These are phyloP conservation scores for Mycosphaerelloides madeirae DNA, from an alignment of 2,329 filamentous ascomycete species.

Conservation along the genomic window DNA sequence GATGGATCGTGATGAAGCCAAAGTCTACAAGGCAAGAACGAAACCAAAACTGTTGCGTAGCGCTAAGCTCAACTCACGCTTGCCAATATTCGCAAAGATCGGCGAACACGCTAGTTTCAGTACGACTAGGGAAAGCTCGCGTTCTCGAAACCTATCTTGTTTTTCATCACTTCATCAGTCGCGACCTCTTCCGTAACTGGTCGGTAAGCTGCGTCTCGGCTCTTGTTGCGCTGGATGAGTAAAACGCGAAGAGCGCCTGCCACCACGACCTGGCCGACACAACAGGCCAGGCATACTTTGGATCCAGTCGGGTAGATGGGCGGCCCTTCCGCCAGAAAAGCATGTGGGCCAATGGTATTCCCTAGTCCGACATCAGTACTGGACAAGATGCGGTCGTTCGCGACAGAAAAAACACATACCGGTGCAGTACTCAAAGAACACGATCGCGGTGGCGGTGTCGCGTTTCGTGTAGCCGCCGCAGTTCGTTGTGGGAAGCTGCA, in stretches of 20 bases:
- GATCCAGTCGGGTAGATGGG: conserved; percentile 51
- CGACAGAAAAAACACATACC: conserved; percentile 21
- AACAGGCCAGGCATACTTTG: conserved; percentile 47
- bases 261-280: conserved; percentile 39
- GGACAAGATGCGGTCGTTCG: too few species aligned
- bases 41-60: too few species aligned
- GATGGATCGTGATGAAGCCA: too few species aligned
- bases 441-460: conserved; percentile 43
- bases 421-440: conserved; percentile 43
- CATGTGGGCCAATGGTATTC: conserved; percentile 47
- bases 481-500: conserved; percentile 50
- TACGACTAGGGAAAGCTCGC: conserved; percentile 25
- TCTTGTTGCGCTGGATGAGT: conserved; percentile 38
- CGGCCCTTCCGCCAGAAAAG: conserved; percentile 43
- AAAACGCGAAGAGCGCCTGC: conserved; percentile 34
- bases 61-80: too few species aligned
- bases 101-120: too few species aligned
- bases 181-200: too few species aligned
- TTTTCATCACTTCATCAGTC: conserved; percentile 25
- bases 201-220: conserved; percentile 31
- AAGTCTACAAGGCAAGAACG: too few species aligned
- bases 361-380: conserved; percentile 31
- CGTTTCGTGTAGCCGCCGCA: conserved; percentile 48
- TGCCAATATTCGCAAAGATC: too few species aligned
- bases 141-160: conserved; percentile 40